These are phyloP conservation scores for Candida tallmaniae DNA, from an alignment of 805 yeast species.

Conservation along the genomic window DNA sequence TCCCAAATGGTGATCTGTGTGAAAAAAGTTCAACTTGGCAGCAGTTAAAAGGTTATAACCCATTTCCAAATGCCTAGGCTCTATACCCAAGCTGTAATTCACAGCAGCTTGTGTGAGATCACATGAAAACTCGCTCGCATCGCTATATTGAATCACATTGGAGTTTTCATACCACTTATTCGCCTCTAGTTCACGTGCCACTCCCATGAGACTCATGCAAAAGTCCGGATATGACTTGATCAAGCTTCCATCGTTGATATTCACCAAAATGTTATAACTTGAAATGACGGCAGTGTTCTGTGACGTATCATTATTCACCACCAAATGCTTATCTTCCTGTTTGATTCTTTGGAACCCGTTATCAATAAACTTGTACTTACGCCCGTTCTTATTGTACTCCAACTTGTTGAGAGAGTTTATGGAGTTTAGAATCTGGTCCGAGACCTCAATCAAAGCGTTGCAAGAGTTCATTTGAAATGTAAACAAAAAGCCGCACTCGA, in stretches of 20 bases:
- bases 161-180: slow-evolving; percentile 47
- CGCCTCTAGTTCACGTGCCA: slow-evolving; percentile 45
- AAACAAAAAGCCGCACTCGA: background rate
- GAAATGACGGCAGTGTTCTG: slow-evolving; percentile 36
- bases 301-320: slow-evolving; percentile 30
- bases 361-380: slow-evolving; percentile 45
- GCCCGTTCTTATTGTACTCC: slow-evolving; percentile 40
- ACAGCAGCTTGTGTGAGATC: slow-evolving; percentile 28
- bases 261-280: slow-evolving; percentile 38
- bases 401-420: slow-evolving; percentile 28
- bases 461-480: slow-evolving; percentile 6
- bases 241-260: slow-evolving; percentile 33
- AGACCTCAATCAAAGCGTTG: slow-evolving; percentile 32
- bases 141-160: slow-evolving; percentile 32
- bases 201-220: slow-evolving; percentile 45
- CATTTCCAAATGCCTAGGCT: slow-evolving; percentile 31
- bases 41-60: slow-evolving; percentile 43
- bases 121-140: slow-evolving; percentile 27
- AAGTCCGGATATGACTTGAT: slow-evolving; percentile 34
- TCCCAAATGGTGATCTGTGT: slow-evolving; percentile 52
- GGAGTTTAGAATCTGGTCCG: slow-evolving; percentile 33
- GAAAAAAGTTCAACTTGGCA: slow-evolving; percentile 48
- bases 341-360: slow-evolving; percentile 46
- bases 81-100: slow-evolving; percentile 24
- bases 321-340: slow-evolving; percentile 46